Evolutionary conservation across 371 early-diverging fungal species (phyloP).

Genomic region (Nematocida sp.): DNA sequence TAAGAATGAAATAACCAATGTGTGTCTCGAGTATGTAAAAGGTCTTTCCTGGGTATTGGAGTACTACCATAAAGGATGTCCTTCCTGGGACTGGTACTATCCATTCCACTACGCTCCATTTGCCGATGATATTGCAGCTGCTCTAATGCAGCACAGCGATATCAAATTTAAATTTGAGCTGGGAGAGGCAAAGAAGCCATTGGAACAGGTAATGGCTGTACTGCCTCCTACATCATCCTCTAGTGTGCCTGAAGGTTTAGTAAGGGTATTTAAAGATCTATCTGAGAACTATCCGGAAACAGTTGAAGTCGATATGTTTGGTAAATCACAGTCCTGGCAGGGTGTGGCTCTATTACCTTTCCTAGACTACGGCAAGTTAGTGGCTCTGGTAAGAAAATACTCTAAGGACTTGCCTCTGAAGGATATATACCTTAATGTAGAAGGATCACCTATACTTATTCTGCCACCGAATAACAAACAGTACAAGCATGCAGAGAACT

Average conservation of each 20-base stretch:
- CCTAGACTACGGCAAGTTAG: conserved; percentile 50
- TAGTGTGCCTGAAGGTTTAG: conserved; percentile 68
- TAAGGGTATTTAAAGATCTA: conserved; percentile 74
- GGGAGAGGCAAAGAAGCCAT: conserved; percentile 72
- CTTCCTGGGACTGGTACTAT: conserved; percentile 94
- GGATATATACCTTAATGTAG: conserved; percentile 55
- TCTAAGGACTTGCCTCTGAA: conserved; percentile 21
- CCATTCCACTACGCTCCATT: conserved; percentile 95
- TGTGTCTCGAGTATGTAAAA: conserved; percentile 78
- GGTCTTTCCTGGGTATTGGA: conserved; percentile 93
- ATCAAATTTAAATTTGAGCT: conserved; percentile 68
- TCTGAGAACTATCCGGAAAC: conserved; percentile 80
- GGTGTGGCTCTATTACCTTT: conserved; percentile 66
- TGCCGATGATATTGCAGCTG: conserved; percentile 72
- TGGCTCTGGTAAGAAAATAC: conserved; percentile 20
- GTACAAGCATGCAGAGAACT: conserved; percentile 10
- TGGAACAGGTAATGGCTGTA: conserved; percentile 95
- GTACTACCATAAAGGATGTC: conserved; percentile 88
- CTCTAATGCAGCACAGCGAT: conserved; percentile 65
- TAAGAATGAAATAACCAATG: conserved; percentile 50
- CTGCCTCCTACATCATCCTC: conserved; percentile 72
- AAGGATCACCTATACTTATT: conserved; percentile 38
- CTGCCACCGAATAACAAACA: conserved; percentile 24
- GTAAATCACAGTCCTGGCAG: conserved; percentile 93
- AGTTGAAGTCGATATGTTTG: conserved; percentile 86